A percentile compares a stretch with the other conserved stretches of the same genome.
Evolutionary conservation across 305 asterid species (phyloP).

Genomic region (Fraxinus ornus): DNA sequence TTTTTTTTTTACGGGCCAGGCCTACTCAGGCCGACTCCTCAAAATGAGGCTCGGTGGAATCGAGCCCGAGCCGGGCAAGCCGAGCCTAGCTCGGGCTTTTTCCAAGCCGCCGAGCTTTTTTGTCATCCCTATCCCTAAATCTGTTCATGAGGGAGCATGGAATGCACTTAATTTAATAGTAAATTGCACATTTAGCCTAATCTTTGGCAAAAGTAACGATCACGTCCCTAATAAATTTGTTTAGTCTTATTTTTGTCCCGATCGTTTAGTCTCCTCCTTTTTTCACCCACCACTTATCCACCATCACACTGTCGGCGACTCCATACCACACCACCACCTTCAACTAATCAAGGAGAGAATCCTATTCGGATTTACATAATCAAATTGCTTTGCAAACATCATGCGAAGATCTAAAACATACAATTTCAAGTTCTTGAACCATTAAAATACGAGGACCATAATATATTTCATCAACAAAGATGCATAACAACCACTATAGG

Average conservation of each 20-base stretch:
- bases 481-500: background rate
- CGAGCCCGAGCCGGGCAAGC: too few relatives aligned
- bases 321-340: background rate
- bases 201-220: background rate
- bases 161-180: background rate
- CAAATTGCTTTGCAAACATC: background rate
- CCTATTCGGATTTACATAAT: background rate
- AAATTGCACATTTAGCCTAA: background rate
- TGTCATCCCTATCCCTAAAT: too few relatives aligned
- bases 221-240: background rate
- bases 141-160: background rate
- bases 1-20: too few relatives aligned
- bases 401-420: slow-evolving; percentile 28
- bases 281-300: background rate
- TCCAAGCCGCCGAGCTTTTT: too few relatives aligned
- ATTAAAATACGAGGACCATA: slow-evolving; percentile 44
- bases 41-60: too few relatives aligned
- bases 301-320: background rate
- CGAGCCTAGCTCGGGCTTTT: too few relatives aligned
- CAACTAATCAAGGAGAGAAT: background rate
- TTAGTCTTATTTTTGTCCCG: background rate
- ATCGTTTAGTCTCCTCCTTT: background rate
- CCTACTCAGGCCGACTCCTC: too few relatives aligned
- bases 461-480: background rate
- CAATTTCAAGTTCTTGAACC: slow-evolving; percentile 98